These are phyloP conservation scores for Pythium aquatile DNA, from an alignment of 352 stramenopile species.

Conservation along the genomic window DNA sequence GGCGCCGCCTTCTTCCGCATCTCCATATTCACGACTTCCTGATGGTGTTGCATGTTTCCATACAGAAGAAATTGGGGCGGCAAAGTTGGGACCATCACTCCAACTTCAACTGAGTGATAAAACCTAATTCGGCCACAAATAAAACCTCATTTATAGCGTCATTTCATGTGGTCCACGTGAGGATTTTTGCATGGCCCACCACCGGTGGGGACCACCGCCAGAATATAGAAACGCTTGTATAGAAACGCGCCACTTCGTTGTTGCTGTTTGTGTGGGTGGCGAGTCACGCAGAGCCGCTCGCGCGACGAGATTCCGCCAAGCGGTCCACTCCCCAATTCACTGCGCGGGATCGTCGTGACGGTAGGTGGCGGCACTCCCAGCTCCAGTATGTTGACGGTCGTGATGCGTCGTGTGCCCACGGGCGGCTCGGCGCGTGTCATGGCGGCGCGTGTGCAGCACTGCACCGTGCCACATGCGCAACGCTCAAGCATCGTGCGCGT, in stretches of 20 bases:
- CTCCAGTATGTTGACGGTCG: constrained; percentile 25
- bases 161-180: constrained; percentile 17
- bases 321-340: constrained; percentile 21
- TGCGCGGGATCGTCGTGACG: constrained; percentile 19
- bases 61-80: not conserved
- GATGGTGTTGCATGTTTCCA: not conserved
- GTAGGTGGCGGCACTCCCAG: constrained; percentile 7
- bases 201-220: constrained; percentile 22
- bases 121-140: not conserved
- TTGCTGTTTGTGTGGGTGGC: constrained; percentile 4
- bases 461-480: constrained; percentile 17
- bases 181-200: constrained; percentile 19
- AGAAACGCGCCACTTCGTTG: constrained; percentile 24
- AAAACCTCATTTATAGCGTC: constrained; percentile 17
- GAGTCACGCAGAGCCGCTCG: not conserved
- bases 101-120: constrained; percentile 19
- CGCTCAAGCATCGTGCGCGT: constrained; percentile 41
- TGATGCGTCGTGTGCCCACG: constrained; percentile 16
- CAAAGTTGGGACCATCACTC: constrained; percentile 21
- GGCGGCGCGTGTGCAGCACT: constrained; percentile 5
- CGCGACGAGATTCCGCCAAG: not conserved
- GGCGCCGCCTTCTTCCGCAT: too few species aligned
- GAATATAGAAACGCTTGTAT: constrained; percentile 28
- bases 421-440: constrained; percentile 9
- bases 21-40: too few species aligned